phyloP scores from a whole-genome alignment of 2,329 filamentous ascomycete genomes.

The Fusarium sp. region DNA sequence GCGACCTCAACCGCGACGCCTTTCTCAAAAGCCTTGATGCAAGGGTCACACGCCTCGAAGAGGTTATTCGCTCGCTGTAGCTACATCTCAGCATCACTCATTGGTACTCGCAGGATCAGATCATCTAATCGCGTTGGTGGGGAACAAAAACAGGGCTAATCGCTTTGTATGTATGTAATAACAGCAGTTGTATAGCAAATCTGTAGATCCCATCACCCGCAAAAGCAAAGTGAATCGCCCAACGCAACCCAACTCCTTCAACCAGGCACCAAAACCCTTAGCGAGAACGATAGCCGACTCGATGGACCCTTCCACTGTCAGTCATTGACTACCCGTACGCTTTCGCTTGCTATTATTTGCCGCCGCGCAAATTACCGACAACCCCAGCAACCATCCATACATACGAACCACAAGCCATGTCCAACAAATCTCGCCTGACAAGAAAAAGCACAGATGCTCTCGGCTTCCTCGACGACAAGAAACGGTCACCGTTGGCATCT shows the following conservation, averaged over 20 bases:
- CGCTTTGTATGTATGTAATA: background rate
- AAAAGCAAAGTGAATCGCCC: background rate
- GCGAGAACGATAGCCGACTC: background rate
- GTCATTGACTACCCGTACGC: background rate
- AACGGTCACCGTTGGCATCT: background rate
- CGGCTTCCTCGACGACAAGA: background rate
- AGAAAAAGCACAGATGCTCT: background rate
- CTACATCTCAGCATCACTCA: background rate
- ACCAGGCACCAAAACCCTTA: background rate
- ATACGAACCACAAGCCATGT: background rate
- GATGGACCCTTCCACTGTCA: background rate
- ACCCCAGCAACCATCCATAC: background rate
- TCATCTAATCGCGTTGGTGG: background rate
- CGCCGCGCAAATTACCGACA: slow-evolving; percentile 1
- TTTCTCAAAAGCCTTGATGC: background rate
- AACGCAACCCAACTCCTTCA: background rate
- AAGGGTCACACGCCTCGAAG: background rate
- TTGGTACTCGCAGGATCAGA: background rate
- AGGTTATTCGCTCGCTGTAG: background rate
- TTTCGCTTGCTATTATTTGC: background rate
- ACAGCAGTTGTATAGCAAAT: background rate
- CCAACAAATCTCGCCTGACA: background rate
- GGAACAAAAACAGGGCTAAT: background rate
- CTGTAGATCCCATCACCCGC: background rate
- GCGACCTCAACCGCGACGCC: background rate